Evolutionary conservation across 345 rosid genomes (phyloP).

Genomic region (Boechera retrofracta): DNA sequence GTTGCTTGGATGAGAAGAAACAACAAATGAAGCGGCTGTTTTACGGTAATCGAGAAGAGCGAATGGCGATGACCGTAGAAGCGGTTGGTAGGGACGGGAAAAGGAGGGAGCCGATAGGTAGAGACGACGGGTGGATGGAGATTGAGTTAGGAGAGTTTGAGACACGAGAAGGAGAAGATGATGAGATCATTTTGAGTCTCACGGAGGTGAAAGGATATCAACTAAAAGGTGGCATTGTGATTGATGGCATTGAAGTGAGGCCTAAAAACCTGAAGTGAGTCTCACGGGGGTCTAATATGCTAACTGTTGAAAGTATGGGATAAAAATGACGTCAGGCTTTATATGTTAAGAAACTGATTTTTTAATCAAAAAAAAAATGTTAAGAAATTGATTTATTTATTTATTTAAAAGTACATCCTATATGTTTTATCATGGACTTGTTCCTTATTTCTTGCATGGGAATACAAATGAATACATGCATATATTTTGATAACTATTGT

Average conservation of each 20-base stretch:
- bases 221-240: conserved; percentile 58
- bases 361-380: too few species aligned
- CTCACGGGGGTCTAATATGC: neutral
- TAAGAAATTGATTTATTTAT: too few species aligned
- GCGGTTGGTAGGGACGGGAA: conserved; percentile 5
- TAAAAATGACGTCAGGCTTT: neutral
- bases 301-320: neutral
- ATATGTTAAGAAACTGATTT: neutral
- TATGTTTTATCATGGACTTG: too few species aligned
- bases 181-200: conserved; percentile 45
- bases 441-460: too few species aligned
- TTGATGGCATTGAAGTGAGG: conserved; percentile 53
- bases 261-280: conserved; percentile 30
- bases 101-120: conserved; percentile 21
- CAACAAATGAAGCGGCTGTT: conserved; percentile 39
- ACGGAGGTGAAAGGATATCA: conserved; percentile 53
- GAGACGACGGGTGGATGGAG: conserved; percentile 59
- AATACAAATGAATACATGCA: too few species aligned
- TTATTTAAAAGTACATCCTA: too few species aligned
- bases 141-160: conserved; percentile 57
- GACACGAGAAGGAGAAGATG: conserved; percentile 38
- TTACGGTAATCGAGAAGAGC: conserved; percentile 36
- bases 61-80: conserved; percentile 15
- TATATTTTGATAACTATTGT: too few species aligned
- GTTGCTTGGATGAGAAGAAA: conserved; percentile 47